Base-by-base conservation (phyloP, 345 rosid genomes). In the Camelina sativa region DNA sequence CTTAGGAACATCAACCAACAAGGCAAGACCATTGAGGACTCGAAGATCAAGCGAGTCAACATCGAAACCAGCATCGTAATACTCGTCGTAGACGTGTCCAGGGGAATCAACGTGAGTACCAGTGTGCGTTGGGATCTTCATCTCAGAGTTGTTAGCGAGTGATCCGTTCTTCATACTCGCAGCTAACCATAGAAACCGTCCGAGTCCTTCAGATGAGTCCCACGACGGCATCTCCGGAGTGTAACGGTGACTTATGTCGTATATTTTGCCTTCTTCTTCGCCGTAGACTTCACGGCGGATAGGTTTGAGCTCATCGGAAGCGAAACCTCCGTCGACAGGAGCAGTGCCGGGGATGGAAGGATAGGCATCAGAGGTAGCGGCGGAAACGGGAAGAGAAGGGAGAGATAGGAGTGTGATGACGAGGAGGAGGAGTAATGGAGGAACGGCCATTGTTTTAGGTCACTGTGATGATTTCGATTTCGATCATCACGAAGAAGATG, bases 61-160 rank as follows among this genome's bases (percentile, higher is more conserved):
- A 76, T 93, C 98, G 17, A 84, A 93, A 0, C 96, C 95, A 17
- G 97, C 95, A 38, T 93, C 96, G 35, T 81, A 91, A 75, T 89
- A 93, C 23, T 84, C 79, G 51, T 89, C 95, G 15, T 81, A 87
- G 43, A 93, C 80, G 32, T 93, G 98, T 0, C 97, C 96, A 1
- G 97, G 97, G 0, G 98, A 85, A 44, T 93, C 98, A 40, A 93
- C 96, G 47, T 93, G 98, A 13, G 98, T 91, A 10, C 97, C 98
- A 6, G 97, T 83, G 70, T 93, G 98, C 1, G 88, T 59, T 1
- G 91, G 86, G 4, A 93, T 80, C 83, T 88, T 91, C 89, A 91
- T 85, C 85, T 82, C 84, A 0, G 97, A 91, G 73, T 73, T 80
- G 41, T 91, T 94, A 51, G 94, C 88, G 1, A 76, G 62, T 0